These are phyloP conservation scores for Suillus weaverae DNA, from an alignment of 768 basidiomycete species.

Conservation along the genomic window DNA sequence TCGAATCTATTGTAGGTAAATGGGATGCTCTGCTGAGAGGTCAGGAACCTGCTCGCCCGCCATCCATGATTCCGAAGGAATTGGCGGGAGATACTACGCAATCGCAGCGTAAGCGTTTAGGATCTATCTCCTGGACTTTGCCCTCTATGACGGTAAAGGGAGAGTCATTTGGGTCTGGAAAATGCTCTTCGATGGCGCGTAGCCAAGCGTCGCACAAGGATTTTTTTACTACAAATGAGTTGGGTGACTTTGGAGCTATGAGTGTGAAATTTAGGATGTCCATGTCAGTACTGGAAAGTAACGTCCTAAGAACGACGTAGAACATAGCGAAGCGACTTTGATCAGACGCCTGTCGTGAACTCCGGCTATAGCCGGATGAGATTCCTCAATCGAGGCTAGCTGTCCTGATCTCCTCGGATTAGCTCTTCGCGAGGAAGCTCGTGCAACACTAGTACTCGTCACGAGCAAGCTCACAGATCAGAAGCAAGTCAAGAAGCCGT, in stretches of 20 bases:
- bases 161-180: neutral
- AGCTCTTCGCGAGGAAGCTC: neutral
- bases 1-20: constrained; percentile 18
- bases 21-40: neutral
- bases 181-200: neutral
- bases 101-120: constrained; percentile 10
- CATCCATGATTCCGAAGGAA: constrained; percentile 30
- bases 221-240: no score
- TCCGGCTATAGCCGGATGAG: neutral
- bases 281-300: neutral
- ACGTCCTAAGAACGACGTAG: no score
- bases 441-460: no score
- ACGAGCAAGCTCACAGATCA: no score
- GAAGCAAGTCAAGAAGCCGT: no score
- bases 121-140: neutral
- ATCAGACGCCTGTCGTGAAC: neutral
- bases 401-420: constrained; percentile 1
- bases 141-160: neutral
- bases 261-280: neutral
- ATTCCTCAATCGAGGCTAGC: no score
- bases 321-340: neutral
- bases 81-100: constrained; percentile 32
- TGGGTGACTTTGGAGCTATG: neutral
- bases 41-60: constrained; percentile 19
- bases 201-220: neutral